A percentile compares a stretch with the other conserved stretches of the same genome.
phyloP scores from a whole-genome alignment of 352 stramenopile species.

The Phytophthora aleatoria region DNA sequence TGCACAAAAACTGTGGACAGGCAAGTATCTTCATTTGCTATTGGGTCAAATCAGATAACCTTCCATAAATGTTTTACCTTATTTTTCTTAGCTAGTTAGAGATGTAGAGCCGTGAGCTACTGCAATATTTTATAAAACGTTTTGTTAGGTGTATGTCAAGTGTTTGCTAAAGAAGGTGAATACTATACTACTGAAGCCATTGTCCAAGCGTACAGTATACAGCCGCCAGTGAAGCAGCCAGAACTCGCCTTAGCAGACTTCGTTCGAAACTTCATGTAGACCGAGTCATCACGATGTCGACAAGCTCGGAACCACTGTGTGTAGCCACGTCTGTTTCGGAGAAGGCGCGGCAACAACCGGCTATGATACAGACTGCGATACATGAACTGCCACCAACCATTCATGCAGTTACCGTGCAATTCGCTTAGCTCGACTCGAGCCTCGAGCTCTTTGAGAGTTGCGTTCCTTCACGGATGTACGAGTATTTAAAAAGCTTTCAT shows the following conservation, averaged over 20 bases:
- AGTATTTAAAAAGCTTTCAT: no score
- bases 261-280: neutral
- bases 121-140: no score
- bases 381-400: no score
- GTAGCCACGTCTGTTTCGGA: conserved; percentile 9
- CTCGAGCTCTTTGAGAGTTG: neutral
- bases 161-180: no score
- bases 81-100: no score
- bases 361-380: no score
- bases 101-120: no score
- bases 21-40: neutral
- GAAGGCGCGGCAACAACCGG: neutral
- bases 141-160: neutral
- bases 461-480: neutral
- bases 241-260: neutral
- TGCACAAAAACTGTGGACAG: conserved; percentile 6
- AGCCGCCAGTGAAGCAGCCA: no score
- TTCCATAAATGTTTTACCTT: neutral
- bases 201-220: no score
- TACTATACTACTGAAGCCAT: no score
- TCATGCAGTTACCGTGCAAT: no score
- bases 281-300: conserved; percentile 6
- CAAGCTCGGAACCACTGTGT: conserved; percentile 4
- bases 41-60: neutral
- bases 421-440: neutral